Evolutionary conservation across 768 basidiomycete genomes (phyloP), one percentile per base, ranked within the genome.

Genomic region (Mycena indigotica): DNA sequence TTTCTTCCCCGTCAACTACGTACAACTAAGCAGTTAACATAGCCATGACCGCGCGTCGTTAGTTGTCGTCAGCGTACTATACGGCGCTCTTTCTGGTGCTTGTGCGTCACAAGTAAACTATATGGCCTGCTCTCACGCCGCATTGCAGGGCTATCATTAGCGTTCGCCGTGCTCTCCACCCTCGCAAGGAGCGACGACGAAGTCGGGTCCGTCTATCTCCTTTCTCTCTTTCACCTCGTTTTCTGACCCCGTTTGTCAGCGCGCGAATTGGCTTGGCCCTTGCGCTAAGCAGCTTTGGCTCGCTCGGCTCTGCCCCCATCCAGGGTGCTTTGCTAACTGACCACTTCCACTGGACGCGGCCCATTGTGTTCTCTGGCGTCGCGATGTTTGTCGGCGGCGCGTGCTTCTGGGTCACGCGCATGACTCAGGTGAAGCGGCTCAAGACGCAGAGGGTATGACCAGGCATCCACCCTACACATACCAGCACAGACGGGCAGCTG

Each of bases 11-110:
- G 48, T 25, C 15, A 21, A 8, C n/a, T 23, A 12, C 15, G 23
- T 35, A 32, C n/a, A 56, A 19, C 21, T 4, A 24, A 29, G 41
- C 28, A 1, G 25, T 28, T 4, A 28, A 17, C 16, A 21, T 54
- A 77, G 77, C 38, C 69, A 73, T 57, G 72, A 66, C 39, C 58
- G 69, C 6, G 72, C 67, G 5, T 72, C 72, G 19, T 67, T 80
- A 19, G 69, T 78, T 49, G 69, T 70, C 38, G 73, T 81, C 28
- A 70, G 74, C n/a, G 64, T 80, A 19, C 65, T 83, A 35, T 83
- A 83, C 55, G 80, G 81, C 5, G 65, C 81, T 44, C 76, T 78
- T 52, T 75, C 80, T 6, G 79, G 80, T 16, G 77, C 77, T 35
- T 79, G 78, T 79, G 58, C 57, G 75, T 62, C 24, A 50, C 29